Percentiles rank a stretch among this genome's conserved stretches.
Evolutionary conservation across 495 filamentous ascomycete genomes (phyloP).

Genomic region (Niebla homalea): DNA sequence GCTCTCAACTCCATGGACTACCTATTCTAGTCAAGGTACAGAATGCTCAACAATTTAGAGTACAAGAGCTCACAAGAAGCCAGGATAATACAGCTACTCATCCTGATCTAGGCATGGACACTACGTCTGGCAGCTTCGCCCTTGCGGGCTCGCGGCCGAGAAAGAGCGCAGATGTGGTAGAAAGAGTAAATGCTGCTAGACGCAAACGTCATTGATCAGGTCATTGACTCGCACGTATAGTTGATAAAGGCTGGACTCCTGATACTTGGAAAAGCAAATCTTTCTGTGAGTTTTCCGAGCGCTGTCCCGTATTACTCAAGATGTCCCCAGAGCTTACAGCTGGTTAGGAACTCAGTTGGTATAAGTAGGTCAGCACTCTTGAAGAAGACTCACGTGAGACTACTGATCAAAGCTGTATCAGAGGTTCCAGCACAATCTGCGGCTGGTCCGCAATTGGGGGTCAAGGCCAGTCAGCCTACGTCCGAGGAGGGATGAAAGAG

Average conservation of each 20-base stretch:
- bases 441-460: slow-evolving; percentile 35
- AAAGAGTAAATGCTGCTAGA: background rate
- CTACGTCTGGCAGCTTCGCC: slow-evolving; percentile 30
- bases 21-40: slow-evolving; percentile 22
- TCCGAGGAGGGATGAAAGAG: slow-evolving; percentile 15
- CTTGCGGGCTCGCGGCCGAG: slow-evolving; percentile 19
- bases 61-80: background rate
- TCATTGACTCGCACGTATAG: slow-evolving; percentile 18
- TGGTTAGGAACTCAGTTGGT: slow-evolving; percentile 19
- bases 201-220: slow-evolving; percentile 15
- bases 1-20: slow-evolving; percentile 21
- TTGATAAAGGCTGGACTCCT: slow-evolving; percentile 30
- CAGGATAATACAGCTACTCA: slow-evolving; percentile 27
- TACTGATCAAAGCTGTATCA: slow-evolving; percentile 8
- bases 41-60: background rate
- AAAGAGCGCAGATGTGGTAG: slow-evolving; percentile 1
- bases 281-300: slow-evolving; percentile 16
- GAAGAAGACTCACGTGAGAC: too few relatives aligned
- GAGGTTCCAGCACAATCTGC: slow-evolving; percentile 20
- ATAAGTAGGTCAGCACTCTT: background rate
- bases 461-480: slow-evolving; percentile 33
- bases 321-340: background rate
- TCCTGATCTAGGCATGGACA: slow-evolving; percentile 29
- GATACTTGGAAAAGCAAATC: slow-evolving; percentile 34
- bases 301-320: background rate